Percentiles rank a stretch among this genome's conserved stretches.
phyloP scores from a whole-genome alignment of 306 rosid species.

The Delonix regia region DNA sequence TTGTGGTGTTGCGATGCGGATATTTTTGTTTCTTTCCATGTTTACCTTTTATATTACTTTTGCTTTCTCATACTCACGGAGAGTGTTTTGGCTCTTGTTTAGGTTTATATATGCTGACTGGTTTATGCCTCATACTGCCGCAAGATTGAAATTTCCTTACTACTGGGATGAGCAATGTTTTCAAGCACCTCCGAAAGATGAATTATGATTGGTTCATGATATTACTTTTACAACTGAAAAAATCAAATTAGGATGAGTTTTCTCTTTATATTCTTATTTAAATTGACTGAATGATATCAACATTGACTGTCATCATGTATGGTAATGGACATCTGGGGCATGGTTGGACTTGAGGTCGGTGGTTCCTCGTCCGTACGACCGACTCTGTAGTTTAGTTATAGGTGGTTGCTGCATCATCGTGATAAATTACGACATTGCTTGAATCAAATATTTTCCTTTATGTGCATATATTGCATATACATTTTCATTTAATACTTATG shows the following conservation, averaged over 20 bases:
- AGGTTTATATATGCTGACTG: conserved; percentile 85
- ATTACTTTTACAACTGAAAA: conserved; percentile 11
- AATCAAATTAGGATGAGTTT: conserved; percentile 16
- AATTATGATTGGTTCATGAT: conserved; percentile 49
- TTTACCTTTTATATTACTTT: neutral
- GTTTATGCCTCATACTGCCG: conserved; percentile 92
- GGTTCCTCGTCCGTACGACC: neutral
- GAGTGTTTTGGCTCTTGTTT: conserved; percentile 37
- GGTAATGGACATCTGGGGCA: neutral
- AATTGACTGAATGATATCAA: neutral
- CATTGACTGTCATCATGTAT: neutral
- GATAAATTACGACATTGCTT: neutral
- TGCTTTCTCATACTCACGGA: conserved; percentile 1
- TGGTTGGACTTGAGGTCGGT: neutral
- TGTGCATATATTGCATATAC: too few species aligned
- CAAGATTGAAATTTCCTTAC: conserved; percentile 76
- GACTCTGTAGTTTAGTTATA: neutral
- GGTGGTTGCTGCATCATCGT: neutral
- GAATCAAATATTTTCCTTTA: too few species aligned
- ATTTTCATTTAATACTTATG: too few species aligned
- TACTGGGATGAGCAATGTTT: conserved; percentile 83
- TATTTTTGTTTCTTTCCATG: conserved; percentile 23
- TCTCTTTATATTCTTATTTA: neutral
- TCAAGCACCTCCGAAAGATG: conserved; percentile 63
- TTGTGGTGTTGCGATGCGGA: conserved; percentile 12